Base-by-base conservation (phyloP, 768 basidiomycete genomes). In the Saitozyma sp. region DNA sequence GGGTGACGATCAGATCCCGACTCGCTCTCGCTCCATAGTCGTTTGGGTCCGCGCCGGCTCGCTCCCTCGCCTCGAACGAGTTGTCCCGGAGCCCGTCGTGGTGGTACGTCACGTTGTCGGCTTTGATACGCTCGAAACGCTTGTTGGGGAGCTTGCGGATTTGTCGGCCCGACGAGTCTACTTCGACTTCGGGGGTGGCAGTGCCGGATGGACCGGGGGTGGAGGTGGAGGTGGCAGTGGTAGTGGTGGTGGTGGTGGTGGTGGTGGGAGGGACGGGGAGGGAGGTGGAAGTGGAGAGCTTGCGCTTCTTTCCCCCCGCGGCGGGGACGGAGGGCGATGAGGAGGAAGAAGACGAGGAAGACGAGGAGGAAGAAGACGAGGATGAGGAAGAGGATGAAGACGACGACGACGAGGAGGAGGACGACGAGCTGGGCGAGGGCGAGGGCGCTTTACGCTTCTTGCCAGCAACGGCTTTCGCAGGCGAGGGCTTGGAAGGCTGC, bases 1-100 rank as follows among this genome's bases (percentile, higher is more conserved):
- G 86, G 3, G 95, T 98, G 37, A 93, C 90, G 65, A 95, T 89
- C 64, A 99, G 82, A 79, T 98, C 96, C 45, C 84, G 83, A 67
- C 88, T 87, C 0, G 95, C 95, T 58, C 84, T 84, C 39, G 86
- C 88, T 17, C 95, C 95, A 69, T 99, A 99, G 76, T 98, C 96
- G 65, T 87, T 87, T 20, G 66, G 66, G 0, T 83, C 82, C 0
- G 85, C 91, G 2, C 86, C 79, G 20, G 83, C 90, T 89, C 66
- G 14, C 10, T 17, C 17, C 84, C 88, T 89, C 50, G 87, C 84
- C 59, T 87, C 84, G 70, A 94, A 99, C 37, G 86, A 83, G 73
- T 95, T 98, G 70, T 93, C 85, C 76, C 79, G 83, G 69, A 86
- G 67, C 45, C 82, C 79, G 37, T 82, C 80, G 63, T 87, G 82